phyloP scores from a whole-genome alignment of 2,329 filamentous ascomycete species.

The Penicillium digitatum region DNA sequence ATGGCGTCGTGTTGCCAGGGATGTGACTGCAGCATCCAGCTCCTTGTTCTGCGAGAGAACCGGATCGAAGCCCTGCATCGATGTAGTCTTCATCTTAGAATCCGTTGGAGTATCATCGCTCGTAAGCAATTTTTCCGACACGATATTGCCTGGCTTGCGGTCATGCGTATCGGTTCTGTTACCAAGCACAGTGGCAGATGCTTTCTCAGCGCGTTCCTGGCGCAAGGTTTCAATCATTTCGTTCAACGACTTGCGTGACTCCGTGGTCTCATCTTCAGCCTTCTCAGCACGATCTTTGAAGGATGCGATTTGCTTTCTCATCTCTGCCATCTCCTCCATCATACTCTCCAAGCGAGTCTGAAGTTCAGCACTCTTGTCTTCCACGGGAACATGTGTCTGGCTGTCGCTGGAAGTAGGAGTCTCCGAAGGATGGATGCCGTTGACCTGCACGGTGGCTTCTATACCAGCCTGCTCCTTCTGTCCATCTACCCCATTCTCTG shows the following conservation, averaged over 20 bases:
- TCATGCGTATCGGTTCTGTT: slow-evolving; percentile 17
- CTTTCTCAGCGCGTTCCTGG: slow-evolving; percentile 57
- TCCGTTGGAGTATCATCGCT: slow-evolving; percentile 9
- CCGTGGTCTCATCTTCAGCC: slow-evolving; percentile 72
- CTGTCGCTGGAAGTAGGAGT: slow-evolving; percentile 10
- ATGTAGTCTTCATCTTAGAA: slow-evolving; percentile 13
- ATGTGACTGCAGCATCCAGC: slow-evolving; percentile 41
- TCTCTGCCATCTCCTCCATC: slow-evolving; percentile 72
- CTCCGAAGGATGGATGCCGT: slow-evolving; percentile 12
- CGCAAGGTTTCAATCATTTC: slow-evolving; percentile 86
- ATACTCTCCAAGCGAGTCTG: slow-evolving; percentile 73
- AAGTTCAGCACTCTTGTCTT: slow-evolving; percentile 46
- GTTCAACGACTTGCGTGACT: slow-evolving; percentile 68
- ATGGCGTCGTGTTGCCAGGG: slow-evolving; percentile 40
- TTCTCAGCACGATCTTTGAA: slow-evolving; percentile 74
- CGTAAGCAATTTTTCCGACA: background rate
- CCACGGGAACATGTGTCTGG: slow-evolving; percentile 32
- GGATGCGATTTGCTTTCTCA: slow-evolving; percentile 73
- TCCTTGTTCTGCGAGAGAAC: slow-evolving; percentile 46
- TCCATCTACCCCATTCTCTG: slow-evolving; percentile 12
- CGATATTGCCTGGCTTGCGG: slow-evolving; percentile 9
- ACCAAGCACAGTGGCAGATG: slow-evolving; percentile 40
- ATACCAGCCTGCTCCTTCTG: slow-evolving; percentile 2
- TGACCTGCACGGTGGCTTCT: slow-evolving; percentile 6
- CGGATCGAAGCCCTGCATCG: slow-evolving; percentile 43